Evolutionary conservation across 208 protist genomes (phyloP), one percentile per base, ranked within the genome.

Genomic region (Leptomonas pyrrhocoris): DNA sequence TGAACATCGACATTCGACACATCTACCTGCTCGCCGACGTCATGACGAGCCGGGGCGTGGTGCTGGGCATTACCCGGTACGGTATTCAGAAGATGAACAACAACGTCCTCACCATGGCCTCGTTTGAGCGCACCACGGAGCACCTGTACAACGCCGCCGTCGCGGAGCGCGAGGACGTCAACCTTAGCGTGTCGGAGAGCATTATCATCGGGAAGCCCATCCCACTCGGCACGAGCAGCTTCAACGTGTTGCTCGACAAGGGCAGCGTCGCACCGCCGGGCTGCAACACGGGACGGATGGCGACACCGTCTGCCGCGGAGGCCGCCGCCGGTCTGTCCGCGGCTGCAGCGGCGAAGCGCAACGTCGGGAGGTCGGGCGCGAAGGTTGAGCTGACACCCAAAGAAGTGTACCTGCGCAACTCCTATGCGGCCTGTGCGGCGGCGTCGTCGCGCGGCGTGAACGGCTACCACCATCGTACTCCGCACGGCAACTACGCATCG

Each of bases 71-170:
- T 72, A 99, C 98, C 16, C 92, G 99, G 18, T 98, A 98, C 80
- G 99, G 99, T 77, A 98, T 99, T 51, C 81, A 94, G 46, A 99
- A 99, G 86, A 99, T 99, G 96, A 99, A 98, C 75, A 97, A 99
- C 64, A 97, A 90, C 59, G 97, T 99, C 11, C 79, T 99, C 12
- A 99, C 98, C 77, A 94, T 99, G 73, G 99, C 99, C 19, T 99
- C 98, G 30, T 99, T 99, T 77, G 99, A 99, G 89, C 92, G 96
- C 66, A 99, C 99, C 4, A 99, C 93, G 1, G 98, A 99, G 62
- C 97, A 99, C 78, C 85, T 99, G 9, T 99, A 99, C 88, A 98
- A 99, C 68, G 99, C 98, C 31, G 98, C 98, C 45, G 87, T 97
- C 40, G 87, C 96, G 67, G 84, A 93, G 53, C 84, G 94, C 62